Percentiles rank a stretch among this genome's conserved stretches.
phyloP scores from a whole-genome alignment of 1,284 basidiomycete genomes.

The Fomes fomentarius region DNA sequence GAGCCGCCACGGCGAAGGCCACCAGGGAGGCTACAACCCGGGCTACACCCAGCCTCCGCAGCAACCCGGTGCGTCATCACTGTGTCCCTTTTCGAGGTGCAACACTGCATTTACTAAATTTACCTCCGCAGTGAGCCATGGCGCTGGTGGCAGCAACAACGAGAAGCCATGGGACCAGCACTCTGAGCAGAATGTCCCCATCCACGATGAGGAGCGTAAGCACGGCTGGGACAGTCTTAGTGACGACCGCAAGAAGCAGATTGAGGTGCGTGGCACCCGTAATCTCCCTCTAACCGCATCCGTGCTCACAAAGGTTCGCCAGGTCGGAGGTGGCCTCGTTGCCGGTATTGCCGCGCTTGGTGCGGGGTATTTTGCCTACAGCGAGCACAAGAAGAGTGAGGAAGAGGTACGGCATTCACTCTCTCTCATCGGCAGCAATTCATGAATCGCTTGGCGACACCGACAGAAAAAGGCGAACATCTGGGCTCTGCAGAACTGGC shows the following conservation, averaged over 20 bases:
- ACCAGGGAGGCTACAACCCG: constrained; percentile 24
- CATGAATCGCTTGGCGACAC: background rate
- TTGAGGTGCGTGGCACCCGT: constrained; percentile 47
- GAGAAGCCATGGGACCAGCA: constrained; percentile 33
- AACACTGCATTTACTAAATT: background rate
- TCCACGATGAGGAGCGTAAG: constrained; percentile 50
- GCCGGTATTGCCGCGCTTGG: constrained; percentile 55
- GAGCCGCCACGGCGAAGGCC: constrained; percentile 34
- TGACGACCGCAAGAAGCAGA: constrained; percentile 57
- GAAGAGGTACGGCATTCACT: constrained; percentile 50
- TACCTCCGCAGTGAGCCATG: constrained; percentile 1
- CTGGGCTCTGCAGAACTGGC: constrained; percentile 60
- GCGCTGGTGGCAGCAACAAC: background rate
- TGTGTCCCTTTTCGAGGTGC: background rate
- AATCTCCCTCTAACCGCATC: background rate
- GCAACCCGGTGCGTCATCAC: constrained; percentile 4
- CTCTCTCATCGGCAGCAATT: background rate
- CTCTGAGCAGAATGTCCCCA: constrained; percentile 40
- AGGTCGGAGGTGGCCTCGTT: constrained; percentile 69
- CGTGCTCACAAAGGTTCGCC: constrained; percentile 2
- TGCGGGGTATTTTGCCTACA: constrained; percentile 55
- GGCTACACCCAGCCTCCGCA: constrained; percentile 21
- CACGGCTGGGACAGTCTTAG: constrained; percentile 61
- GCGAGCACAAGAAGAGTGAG: constrained; percentile 56
- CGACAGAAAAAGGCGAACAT: constrained; percentile 51